A percentile compares a stretch with the other conserved stretches of the same genome.
phyloP scores from a whole-genome alignment of 1,139 yeast species.

The Blastobotrys malaysiensis region DNA sequence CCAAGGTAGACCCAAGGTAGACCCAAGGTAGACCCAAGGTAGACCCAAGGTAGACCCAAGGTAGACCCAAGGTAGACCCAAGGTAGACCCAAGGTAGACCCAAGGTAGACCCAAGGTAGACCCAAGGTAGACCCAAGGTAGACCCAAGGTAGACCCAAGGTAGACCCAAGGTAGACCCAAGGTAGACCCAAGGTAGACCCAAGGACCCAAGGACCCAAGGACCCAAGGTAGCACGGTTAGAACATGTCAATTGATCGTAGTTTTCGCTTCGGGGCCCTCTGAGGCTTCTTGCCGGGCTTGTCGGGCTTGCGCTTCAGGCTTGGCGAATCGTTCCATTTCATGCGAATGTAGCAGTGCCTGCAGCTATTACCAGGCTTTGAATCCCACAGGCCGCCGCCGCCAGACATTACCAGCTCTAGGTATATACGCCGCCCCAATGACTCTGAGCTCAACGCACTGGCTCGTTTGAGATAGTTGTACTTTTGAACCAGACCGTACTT shows the following conservation, averaged over 20 bases:
- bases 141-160: no score
- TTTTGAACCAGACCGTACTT: slow-evolving; percentile 8
- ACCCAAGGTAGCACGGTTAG: not conserved
- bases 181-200: no score
- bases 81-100: no score
- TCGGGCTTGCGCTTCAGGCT: not conserved
- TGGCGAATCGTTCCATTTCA: not conserved
- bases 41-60: no score
- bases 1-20: no score
- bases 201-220: no score
- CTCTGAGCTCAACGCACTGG: not conserved
- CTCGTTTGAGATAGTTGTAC: slow-evolving; percentile 1
- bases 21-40: no score
- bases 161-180: no score
- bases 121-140: no score
- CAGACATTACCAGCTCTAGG: not conserved
- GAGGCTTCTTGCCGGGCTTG: not conserved
- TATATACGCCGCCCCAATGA: not conserved
- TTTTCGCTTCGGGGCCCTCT: not conserved
- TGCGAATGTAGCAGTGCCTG: slow-evolving; percentile 6
- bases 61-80: no score
- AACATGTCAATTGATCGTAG: not conserved
- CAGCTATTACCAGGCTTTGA: not conserved
- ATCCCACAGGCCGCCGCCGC: not conserved
- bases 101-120: no score